These are phyloP conservation scores for Plantago elongata DNA, from an alignment of 257 asterid genomes.

Conservation along the genomic window DNA sequence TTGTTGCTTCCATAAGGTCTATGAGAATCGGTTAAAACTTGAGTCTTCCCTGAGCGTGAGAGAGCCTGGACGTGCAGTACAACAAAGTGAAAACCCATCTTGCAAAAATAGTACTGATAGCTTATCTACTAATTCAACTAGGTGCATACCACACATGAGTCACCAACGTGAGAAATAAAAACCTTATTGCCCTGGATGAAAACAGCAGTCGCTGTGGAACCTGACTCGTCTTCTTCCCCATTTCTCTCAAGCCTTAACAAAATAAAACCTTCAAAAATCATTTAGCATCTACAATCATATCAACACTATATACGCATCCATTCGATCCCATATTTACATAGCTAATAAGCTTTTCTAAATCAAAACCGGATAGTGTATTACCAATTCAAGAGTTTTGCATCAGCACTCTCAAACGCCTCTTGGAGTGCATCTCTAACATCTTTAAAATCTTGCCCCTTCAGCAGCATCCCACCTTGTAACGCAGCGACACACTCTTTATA, in stretches of 20 bases:
- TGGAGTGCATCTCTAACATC: constrained; percentile 54
- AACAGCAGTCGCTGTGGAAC: constrained; percentile 85
- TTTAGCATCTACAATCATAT: constrained; percentile 33
- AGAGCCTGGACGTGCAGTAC: constrained; percentile 43
- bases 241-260: constrained; percentile 84
- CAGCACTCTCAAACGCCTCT: constrained; percentile 70
- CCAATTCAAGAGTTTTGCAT: constrained; percentile 67
- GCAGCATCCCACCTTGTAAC: constrained; percentile 60
- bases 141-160: constrained; percentile 69
- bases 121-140: background rate
- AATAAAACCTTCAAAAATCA: constrained; percentile 67
- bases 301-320: constrained; percentile 20
- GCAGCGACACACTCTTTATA: constrained; percentile 70
- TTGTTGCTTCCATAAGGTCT: constrained; percentile 82
- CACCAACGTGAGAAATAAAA: constrained; percentile 81
- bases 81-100: background rate
- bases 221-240: constrained; percentile 71
- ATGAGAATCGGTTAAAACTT: constrained; percentile 68
- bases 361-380: constrained; percentile 17
- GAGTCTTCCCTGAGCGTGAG: constrained; percentile 71
- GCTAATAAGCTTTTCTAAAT: background rate
- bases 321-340: constrained; percentile 1
- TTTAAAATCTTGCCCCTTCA: constrained; percentile 51
- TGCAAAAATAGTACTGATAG: background rate
- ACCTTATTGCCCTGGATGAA: constrained; percentile 50